Percentiles rank a stretch among this genome's conserved stretches.
Evolutionary conservation across 2,329 filamentous ascomycete genomes (phyloP).

Genomic region (Fusarium scirpi): DNA sequence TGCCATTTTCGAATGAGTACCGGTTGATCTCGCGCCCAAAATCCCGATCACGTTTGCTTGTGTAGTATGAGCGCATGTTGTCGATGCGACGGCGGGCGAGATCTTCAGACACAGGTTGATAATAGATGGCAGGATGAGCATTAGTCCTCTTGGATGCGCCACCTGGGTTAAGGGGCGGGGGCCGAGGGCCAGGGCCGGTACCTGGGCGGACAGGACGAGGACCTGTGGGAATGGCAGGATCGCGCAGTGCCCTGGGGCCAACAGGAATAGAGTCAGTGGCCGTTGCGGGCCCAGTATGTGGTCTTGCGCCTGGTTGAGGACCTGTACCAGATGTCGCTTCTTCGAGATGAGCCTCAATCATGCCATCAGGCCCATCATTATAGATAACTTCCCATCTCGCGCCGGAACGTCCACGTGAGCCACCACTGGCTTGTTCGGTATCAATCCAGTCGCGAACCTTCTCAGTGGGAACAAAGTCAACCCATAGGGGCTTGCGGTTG

Average conservation of each 20-base stretch:
- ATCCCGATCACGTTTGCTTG: constrained; percentile 55
- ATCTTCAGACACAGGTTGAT: constrained; percentile 71
- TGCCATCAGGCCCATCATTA: constrained; percentile 65
- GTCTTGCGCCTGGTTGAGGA: constrained; percentile 31
- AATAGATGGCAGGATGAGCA: constrained; percentile 58
- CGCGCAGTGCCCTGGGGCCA: constrained; percentile 51
- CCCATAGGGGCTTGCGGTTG: constrained; percentile 84
- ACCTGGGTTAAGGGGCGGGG: constrained; percentile 35
- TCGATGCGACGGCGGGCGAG: constrained; percentile 75
- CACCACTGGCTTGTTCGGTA: constrained; percentile 67
- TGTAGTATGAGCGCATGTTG: constrained; percentile 63
- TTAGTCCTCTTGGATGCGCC: constrained; percentile 53
- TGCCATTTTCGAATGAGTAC: constrained; percentile 78
- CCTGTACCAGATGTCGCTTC: constrained; percentile 41
- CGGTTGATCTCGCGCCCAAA: constrained; percentile 69
- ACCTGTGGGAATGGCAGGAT: constrained; percentile 48
- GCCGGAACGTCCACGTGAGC: constrained; percentile 53
- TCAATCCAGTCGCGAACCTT: constrained; percentile 80
- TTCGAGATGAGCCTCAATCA: constrained; percentile 66
- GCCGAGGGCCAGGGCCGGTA: constrained; percentile 46
- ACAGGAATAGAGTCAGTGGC: constrained; percentile 53
- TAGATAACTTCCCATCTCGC: constrained; percentile 81
- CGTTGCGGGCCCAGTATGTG: constrained; percentile 35
- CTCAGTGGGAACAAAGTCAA: constrained; percentile 87
- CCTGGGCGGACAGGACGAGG: constrained; percentile 55